Evolutionary conservation across 768 basidiomycete species (phyloP).

Genomic region (Rhizopogon vulgaris): DNA sequence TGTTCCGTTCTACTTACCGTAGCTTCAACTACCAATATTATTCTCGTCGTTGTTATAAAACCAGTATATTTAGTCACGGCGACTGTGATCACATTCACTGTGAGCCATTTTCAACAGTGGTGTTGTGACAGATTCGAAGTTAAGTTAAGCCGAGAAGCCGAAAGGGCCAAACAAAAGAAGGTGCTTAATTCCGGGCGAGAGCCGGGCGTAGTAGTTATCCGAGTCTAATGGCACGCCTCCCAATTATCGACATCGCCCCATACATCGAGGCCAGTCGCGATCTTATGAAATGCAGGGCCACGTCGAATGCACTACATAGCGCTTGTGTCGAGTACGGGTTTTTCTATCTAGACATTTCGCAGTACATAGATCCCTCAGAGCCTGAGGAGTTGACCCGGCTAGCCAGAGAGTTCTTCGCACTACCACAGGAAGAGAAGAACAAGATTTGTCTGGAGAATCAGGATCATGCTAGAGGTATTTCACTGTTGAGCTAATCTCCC

Average conservation of each 20-base stretch:
- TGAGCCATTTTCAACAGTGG: too few relatives aligned
- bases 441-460: slow-evolving; percentile 58
- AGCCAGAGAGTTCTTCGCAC: slow-evolving; percentile 66
- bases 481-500: not conserved
- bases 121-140: too few relatives aligned
- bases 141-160: too few relatives aligned
- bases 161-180: too few relatives aligned
- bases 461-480: slow-evolving; percentile 71
- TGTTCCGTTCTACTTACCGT: too few relatives aligned
- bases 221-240: slow-evolving; percentile 31
- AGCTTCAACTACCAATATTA: too few relatives aligned
- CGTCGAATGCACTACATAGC: slow-evolving; percentile 54
- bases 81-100: too few relatives aligned
- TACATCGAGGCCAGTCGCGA: slow-evolving; percentile 45
- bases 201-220: too few relatives aligned
- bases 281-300: slow-evolving; percentile 25
- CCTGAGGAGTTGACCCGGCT: slow-evolving; percentile 59
- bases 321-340: slow-evolving; percentile 81
- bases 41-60: too few relatives aligned
- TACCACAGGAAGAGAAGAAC: slow-evolving; percentile 77
- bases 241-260: slow-evolving; percentile 69
- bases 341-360: slow-evolving; percentile 77
- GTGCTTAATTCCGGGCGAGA: too few relatives aligned
- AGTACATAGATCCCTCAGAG: slow-evolving; percentile 50
- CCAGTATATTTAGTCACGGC: too few relatives aligned